Evolutionary conservation across 768 basidiomycete genomes (phyloP), one percentile per base, ranked within the genome.

Genomic region (Auriculariales sp.): DNA sequence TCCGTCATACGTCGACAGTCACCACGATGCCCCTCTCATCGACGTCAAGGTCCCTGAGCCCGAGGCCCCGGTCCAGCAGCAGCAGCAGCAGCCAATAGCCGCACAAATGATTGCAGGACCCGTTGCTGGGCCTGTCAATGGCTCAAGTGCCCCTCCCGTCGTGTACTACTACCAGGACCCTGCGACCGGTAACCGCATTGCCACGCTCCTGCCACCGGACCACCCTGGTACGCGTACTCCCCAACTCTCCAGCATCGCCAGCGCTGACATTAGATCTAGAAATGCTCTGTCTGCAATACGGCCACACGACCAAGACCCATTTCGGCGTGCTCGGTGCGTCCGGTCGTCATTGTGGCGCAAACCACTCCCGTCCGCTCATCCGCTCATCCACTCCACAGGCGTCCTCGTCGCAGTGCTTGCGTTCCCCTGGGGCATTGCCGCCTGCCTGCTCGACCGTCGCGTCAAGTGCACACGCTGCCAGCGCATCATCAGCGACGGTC

Each of bases 211-310:
- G 2, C 81, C 87, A 0, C 88, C 88, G 1, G 69, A 75, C 52
- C 81, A 90, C 58, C 88, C 86, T n/a, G n/a, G n/a, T n/a, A n/a
- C n/a, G n/a, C n/a, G n/a, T n/a, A n/a, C n/a, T n/a, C n/a, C n/a
- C n/a, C n/a, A n/a, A n/a, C n/a, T n/a, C n/a, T n/a, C n/a, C n/a
- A n/a, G n/a, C n/a, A n/a, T n/a, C n/a, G n/a, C n/a, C n/a, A n/a
- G n/a, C n/a, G n/a, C n/a, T n/a, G n/a, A n/a, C n/a, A n/a, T n/a
- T n/a, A n/a, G n/a, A n/a, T n/a, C n/a, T n/a, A 0, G 78, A 86
- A 64, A 90, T 89, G 87, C 57, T 83, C 27, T 91, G 88, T 57
- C 63, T 90, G n/a, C 88, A 89, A 60, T 61, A 73, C 5, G 87
- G 87, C 10, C 88, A 91, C 60, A 58, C 78, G 11, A 66, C 71